Base-by-base conservation (phyloP, 768 basidiomycete genomes). In the Trametes cingulata region DNA sequence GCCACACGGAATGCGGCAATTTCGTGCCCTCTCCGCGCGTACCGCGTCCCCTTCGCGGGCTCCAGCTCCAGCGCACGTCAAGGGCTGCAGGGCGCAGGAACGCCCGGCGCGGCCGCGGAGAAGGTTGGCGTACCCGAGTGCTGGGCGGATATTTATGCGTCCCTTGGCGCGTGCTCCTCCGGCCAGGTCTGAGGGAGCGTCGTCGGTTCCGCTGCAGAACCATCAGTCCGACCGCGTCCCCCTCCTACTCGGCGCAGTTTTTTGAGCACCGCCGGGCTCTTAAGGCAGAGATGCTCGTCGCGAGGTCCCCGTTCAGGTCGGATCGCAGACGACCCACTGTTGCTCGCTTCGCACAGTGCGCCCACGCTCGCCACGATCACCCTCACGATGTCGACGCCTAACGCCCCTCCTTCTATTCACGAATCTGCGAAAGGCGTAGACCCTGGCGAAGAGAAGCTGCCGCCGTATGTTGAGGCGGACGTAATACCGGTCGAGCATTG, bases 401-500 rank as follows among this genome's bases (percentile, higher is more conserved):
- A n/a, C 29, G 29, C 29, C 29, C 24, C 22, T 13, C 24, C 22
- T 27, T 25, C 45, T 27, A 22, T 27, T 47, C 45, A 22, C 45
- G 12, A 25, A 20, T 27, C 25, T 10, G 25, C 22, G 9, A 33
- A 33, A 33, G 29, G 29, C 29, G 29, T 10, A 1, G 36, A 51
- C n/a, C 12, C 46, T 47, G 17, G 22, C 6, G 27, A 19, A 17
- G 39, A 39, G 36, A 56, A 56, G 46, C 13, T 13, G 12, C 10
- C 24, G 39, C 17, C 40, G 7, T 39, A 42, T n/a, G 49, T 39
- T 12, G 58, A 58, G 33, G 39, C 58, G 2, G 43, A 48, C 29
- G 35, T 48, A 7, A 14, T n/a, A 15, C 43, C 27, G n/a, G 52
- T 60, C 35, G 58, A 63, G 60, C 65, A 60, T 13, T 42, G 61